Base-by-base conservation (phyloP, 2,329 filamentous ascomycete species). In the Talaromyces sp. region DNA sequence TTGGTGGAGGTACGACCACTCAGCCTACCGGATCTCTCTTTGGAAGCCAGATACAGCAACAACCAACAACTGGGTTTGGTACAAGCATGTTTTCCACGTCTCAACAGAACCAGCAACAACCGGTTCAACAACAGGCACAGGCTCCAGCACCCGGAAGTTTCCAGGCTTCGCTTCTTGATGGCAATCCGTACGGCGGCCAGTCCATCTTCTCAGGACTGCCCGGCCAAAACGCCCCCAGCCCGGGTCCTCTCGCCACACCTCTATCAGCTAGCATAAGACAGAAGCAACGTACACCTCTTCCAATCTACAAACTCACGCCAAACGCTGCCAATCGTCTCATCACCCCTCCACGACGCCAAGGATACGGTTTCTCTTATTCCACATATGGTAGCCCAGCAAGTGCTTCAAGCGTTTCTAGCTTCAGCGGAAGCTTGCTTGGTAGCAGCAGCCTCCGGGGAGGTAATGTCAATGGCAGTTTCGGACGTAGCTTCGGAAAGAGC, bases 291-390 rank as follows among this genome's bases (percentile, higher is more conserved):
- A 90, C 91, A 10, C 90, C 94, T 50, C 79, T 97, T 62, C 93
- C 93, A 2, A 88, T 95, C 74, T 93, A 94, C 81, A 95, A 93
- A 79, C 85, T 96, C 69, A 94, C 92, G 56, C 92, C 93, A 0
- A 87, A 87, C 56, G 91, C 91, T 39, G 88, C 91, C 9, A 90
- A 90, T 24, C 90, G 93, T 57, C 88, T 93, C 64, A 85, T 88
- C 35, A 97, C 93, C 0, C 93, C 93, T 0, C 91, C 93, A 70
- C 94, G 92, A 79, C 87, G 90, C 64, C 81, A 79, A 64, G 92
- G 92, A 5, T 97, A 92, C 74, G 94, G 94, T 2, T 96, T 97
- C 76, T 93, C 90, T 1, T 97, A 97, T 78, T 96, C 93, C 68
- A 93, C 89, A 2, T 97, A 96, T 71, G 92, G 92, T 52, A 93